These are phyloP conservation scores for Verticillium zaregamsianum DNA, from an alignment of 2,329 filamentous ascomycete genomes.

Conservation along the genomic window DNA sequence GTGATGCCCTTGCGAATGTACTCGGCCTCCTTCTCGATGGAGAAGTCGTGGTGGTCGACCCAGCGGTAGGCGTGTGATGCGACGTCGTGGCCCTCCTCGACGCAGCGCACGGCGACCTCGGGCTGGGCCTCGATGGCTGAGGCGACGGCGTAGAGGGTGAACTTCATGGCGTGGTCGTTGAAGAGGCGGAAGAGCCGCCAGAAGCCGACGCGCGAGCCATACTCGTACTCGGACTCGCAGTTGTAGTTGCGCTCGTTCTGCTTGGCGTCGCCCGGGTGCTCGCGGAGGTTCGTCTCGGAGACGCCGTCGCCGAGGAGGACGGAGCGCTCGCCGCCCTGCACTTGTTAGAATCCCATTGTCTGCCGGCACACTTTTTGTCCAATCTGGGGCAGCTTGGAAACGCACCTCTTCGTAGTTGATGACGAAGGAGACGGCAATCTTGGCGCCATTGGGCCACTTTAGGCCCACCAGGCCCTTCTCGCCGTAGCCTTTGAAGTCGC, in stretches of 20 bases:
- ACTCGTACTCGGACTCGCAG: conserved; percentile 47
- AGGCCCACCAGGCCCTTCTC: conserved; percentile 28
- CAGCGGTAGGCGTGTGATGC: conserved; percentile 46
- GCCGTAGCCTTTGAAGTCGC: conserved; percentile 34
- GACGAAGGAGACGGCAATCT: conserved; percentile 40
- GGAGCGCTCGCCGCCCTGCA: conserved; percentile 27
- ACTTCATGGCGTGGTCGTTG: conserved; percentile 42
- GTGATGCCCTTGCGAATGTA: conserved; percentile 39
- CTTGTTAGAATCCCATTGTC: not conserved
- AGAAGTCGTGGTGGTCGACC: conserved; percentile 44
- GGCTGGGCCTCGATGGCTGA: conserved; percentile 43
- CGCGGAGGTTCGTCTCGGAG: conserved; percentile 31
- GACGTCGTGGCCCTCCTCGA: conserved; percentile 45
- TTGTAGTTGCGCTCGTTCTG: conserved; percentile 40
- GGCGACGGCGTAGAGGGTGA: conserved; percentile 46
- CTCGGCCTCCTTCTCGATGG: conserved; percentile 40
- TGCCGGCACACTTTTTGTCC: not conserved
- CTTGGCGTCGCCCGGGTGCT: conserved; percentile 29
- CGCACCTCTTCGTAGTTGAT: conserved; percentile 40
- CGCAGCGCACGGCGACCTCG: conserved; percentile 39
- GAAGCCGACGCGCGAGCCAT: conserved; percentile 42
- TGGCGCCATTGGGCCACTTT: conserved; percentile 35
- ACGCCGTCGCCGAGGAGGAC: conserved; percentile 32
- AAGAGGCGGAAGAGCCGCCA: conserved; percentile 47
- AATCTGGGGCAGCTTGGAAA: not conserved